These are phyloP conservation scores for Beauveria asiatica DNA, from an alignment of 2,329 filamentous ascomycete species.

Conservation along the genomic window DNA sequence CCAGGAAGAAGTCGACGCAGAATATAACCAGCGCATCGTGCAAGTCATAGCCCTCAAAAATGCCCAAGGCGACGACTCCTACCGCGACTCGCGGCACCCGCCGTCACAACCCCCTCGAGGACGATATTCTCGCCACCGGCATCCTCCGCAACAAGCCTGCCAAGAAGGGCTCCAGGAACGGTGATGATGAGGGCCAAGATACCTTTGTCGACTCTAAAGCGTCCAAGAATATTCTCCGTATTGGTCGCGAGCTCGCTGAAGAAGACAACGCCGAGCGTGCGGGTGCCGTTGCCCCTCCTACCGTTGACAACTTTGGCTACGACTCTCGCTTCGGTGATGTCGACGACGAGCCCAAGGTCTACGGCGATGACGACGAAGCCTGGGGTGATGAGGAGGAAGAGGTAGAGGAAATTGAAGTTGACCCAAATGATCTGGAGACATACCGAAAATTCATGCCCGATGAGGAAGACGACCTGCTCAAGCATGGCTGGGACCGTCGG, in stretches of 20 bases:
- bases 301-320: slow-evolving; percentile 61
- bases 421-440: slow-evolving; percentile 78
- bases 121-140: slow-evolving; percentile 68
- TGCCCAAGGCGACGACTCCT: slow-evolving; percentile 71
- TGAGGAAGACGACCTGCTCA: slow-evolving; percentile 64
- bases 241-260: slow-evolving; percentile 80
- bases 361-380: slow-evolving; percentile 58
- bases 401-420: slow-evolving; percentile 67
- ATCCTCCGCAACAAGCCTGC: slow-evolving; percentile 65
- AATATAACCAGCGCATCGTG: neutral
- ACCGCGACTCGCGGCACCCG: slow-evolving; percentile 50
- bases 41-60: slow-evolving; percentile 26
- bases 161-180: slow-evolving; percentile 58
- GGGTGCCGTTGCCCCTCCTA: slow-evolving; percentile 32
- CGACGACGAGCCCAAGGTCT: slow-evolving; percentile 33
- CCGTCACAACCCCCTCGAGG: slow-evolving; percentile 83
- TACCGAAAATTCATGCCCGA: slow-evolving; percentile 84
- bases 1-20: slow-evolving; percentile 1
- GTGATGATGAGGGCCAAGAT: slow-evolving; percentile 50
- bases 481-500: slow-evolving; percentile 50
- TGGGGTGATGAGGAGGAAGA: slow-evolving; percentile 72
- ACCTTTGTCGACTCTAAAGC: slow-evolving; percentile 80
- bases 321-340: slow-evolving; percentile 62
- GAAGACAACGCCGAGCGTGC: slow-evolving; percentile 51
- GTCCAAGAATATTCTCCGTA: slow-evolving; percentile 78